Conservation (phyloP, 331 rosid species). For the Pyracantha coccinea region DNA sequence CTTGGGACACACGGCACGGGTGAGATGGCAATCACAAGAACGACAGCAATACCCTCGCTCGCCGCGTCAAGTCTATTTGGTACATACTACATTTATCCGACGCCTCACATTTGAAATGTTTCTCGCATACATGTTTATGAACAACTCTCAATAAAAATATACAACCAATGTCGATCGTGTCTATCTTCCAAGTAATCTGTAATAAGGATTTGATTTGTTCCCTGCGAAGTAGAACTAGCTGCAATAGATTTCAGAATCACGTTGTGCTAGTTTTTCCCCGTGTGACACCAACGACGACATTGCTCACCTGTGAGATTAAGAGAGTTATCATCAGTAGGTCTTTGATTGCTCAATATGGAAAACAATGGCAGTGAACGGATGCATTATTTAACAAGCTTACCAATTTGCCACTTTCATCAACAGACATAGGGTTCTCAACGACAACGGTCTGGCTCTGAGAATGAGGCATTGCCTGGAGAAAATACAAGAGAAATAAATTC, state of each 20-base stretch:
- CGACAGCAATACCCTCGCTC: neutral
- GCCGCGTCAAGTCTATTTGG: neutral
- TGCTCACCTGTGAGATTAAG: conserved; percentile 73
- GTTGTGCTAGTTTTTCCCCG: conserved; percentile 54
- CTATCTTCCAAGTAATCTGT: conserved; percentile 3
- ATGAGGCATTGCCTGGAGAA: conserved; percentile 42
- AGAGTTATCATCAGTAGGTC: conserved; percentile 4
- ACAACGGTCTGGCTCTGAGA: conserved; percentile 89
- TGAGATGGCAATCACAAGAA: conserved; percentile 8
- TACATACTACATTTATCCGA: conserved; percentile 9
- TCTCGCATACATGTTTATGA: conserved; percentile 9
- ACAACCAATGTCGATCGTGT: conserved; percentile 12
- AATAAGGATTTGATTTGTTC: neutral
- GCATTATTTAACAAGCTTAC: conserved; percentile 25
- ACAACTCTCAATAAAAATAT: conserved; percentile 10
- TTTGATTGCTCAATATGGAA: neutral
- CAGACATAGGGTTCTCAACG: conserved; percentile 95
- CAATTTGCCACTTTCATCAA: conserved; percentile 92
- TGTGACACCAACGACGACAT: conserved; percentile 94
- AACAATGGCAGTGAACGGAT: neutral
- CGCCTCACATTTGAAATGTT: conserved; percentile 11
- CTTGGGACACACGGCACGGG: neutral
- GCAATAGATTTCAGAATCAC: neutral
- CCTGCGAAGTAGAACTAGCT: neutral
- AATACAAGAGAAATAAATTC: conserved; percentile 2